Evolutionary conservation across 192 early-diverging fungal species (phyloP), one percentile per base, ranked within the genome.

Genomic region (Coemansia sp.): DNA sequence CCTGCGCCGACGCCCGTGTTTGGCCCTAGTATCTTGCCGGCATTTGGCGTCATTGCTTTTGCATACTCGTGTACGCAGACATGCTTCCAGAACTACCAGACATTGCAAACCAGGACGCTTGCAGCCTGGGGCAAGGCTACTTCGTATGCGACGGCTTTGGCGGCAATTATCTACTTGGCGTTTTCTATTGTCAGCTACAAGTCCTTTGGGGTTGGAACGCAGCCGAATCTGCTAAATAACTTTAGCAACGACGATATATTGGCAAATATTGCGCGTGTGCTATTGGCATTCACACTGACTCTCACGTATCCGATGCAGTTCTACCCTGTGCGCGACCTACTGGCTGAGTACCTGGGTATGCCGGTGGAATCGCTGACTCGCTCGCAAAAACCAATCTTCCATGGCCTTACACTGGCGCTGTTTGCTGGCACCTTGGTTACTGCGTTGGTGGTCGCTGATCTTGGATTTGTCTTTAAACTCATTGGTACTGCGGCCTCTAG

Each of bases 151-250:
- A 84, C 84, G 1, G 68, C 64, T 3, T 58, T 76, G 10, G 84
- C 86, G 11, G 78, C 86, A 77, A 35, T 72, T 17, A 84, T 87
- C 21, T 90, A 87, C 26, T 73, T 89, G 64, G 67, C 81, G 2
- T 91, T 91, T 75, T 86, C 88, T 9, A 61, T 87, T 33, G 63
- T 87, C 68, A 87, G 90, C 57, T 91, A 89, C 68, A 50, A 77
- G 61, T 76, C 82, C 8, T 91, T 91, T 74, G 90, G 90, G 8
- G 52, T 78, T 23, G 83, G 80, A 62, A 87, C 86, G 8, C 53
- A 85, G 64, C 84, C 89, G 43, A 91, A 91, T 52, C 66, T 91
- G 69, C 88, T 91, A 63, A 88, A 89, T 63, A 89, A 86, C 68
- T 91, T 91, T 75, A 78, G 77, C 2, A 23, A 49, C 7, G 86